Conservation (phyloP, 2,329 filamentous ascomycete genomes). For the Colletotrichum orchidophilum region DNA sequence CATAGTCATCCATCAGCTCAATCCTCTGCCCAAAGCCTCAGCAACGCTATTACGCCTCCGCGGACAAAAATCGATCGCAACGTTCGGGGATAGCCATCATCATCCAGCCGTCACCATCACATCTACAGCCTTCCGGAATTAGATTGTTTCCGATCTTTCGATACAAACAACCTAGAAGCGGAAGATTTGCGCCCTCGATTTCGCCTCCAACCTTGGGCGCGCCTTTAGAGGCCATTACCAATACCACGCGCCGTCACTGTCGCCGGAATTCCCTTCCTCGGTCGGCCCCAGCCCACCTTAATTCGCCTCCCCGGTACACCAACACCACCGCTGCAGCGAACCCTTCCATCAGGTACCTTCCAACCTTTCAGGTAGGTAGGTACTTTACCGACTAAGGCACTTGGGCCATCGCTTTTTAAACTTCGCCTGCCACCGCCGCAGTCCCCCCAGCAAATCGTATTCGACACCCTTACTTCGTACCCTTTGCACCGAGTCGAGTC, state of each 20-base stretch:
- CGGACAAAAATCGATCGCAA: constrained; percentile 5
- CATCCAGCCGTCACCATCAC: constrained; percentile 19
- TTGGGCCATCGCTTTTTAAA: neutral
- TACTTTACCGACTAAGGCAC: neutral
- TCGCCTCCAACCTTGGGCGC: constrained; percentile 12
- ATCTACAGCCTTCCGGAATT: constrained; percentile 12
- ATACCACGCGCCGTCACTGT: constrained; percentile 18
- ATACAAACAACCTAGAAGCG: neutral
- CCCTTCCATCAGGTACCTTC: neutral
- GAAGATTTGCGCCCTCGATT: constrained; percentile 5
- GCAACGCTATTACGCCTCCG: neutral
- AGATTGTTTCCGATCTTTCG: constrained; percentile 1
- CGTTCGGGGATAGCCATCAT: neutral
- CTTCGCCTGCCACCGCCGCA: neutral
- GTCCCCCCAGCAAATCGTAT: neutral
- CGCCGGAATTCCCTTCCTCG: constrained; percentile 12
- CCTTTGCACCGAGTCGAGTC: neutral
- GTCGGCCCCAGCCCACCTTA: constrained; percentile 30
- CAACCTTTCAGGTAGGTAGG: neutral
- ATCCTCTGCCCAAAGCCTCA: neutral
- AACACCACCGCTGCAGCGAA: constrained; percentile 11
- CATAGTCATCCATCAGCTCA: neutral
- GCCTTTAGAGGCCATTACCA: constrained; percentile 29
- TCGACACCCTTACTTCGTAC: neutral
- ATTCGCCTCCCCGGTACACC: constrained; percentile 22